Conservation (phyloP, 2,329 filamentous ascomycete species). For the Achaetomium macrosporum region DNA sequence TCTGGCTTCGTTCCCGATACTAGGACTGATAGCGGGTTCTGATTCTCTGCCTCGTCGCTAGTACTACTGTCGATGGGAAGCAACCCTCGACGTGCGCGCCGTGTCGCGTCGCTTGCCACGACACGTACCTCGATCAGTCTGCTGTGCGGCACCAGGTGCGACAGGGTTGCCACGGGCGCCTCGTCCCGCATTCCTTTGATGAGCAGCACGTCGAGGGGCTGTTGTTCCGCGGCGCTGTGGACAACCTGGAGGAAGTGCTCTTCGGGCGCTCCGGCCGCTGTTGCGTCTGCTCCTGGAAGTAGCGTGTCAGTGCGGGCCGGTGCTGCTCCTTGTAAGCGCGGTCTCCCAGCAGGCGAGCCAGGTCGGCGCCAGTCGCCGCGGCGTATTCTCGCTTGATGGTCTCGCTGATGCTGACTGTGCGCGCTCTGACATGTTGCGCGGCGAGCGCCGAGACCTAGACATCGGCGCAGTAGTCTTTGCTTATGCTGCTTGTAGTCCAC, state of each 20-base stretch:
- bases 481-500: slow-evolving; percentile 46
- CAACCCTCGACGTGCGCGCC: slow-evolving; percentile 31
- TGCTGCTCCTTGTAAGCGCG: slow-evolving; percentile 59
- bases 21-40: too few relatives aligned
- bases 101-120: slow-evolving; percentile 34
- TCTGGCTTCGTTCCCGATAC: not conserved
- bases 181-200: slow-evolving; percentile 60
- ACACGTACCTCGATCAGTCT: slow-evolving; percentile 51
- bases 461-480: slow-evolving; percentile 56
- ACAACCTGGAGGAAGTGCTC: slow-evolving; percentile 48
- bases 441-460: slow-evolving; percentile 44
- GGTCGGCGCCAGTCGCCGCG: slow-evolving; percentile 40
- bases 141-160: slow-evolving; percentile 47
- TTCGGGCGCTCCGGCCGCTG: slow-evolving; percentile 38
- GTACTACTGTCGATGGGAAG: slow-evolving; percentile 15
- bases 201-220: slow-evolving; percentile 50
- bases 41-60: not conserved
- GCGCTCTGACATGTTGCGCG: slow-evolving; percentile 31
- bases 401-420: slow-evolving; percentile 51
- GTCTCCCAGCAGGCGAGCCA: slow-evolving; percentile 43
- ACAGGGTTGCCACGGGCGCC: slow-evolving; percentile 48
- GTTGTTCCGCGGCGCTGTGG: slow-evolving; percentile 30
- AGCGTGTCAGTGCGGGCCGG: slow-evolving; percentile 44
- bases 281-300: slow-evolving; percentile 42
- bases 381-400: slow-evolving; percentile 53